These are phyloP conservation scores for Bacterosira constricta DNA, from an alignment of 108 stramenopile genomes.

Conservation along the genomic window DNA sequence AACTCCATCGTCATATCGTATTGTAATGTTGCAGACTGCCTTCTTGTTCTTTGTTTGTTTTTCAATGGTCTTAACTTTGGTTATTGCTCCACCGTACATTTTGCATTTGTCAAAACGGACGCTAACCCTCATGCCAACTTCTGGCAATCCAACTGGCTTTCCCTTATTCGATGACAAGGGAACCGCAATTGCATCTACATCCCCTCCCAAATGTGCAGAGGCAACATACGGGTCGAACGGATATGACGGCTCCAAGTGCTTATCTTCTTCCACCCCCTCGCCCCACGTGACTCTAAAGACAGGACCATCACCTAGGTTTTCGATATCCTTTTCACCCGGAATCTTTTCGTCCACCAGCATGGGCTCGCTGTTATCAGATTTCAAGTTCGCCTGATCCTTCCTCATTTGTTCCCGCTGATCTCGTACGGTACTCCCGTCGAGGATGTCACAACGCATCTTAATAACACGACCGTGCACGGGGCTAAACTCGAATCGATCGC, in stretches of 20 bases:
- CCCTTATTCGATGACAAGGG: conserved; percentile 33
- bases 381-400: background rate
- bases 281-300: conserved; percentile 88
- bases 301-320: conserved; percentile 57
- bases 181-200: conserved; percentile 28
- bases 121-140: conserved; percentile 74
- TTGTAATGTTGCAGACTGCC: conserved; percentile 44
- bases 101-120: conserved; percentile 68
- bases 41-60: conserved; percentile 36
- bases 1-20: conserved; percentile 83
- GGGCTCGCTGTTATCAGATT: conserved; percentile 2
- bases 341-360: conserved; percentile 11
- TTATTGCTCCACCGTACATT: conserved; percentile 67
- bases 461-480: conserved; percentile 80
- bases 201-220: conserved; percentile 48
- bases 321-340: background rate
- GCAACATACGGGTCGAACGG: conserved; percentile 65
- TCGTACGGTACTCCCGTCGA: conserved; percentile 61
- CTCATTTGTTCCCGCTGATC: conserved; percentile 17
- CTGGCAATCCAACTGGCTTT: conserved; percentile 31
- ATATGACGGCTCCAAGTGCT: conserved; percentile 40
- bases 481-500: conserved; percentile 81
- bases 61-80: conserved; percentile 26
- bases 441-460: conserved; percentile 79
- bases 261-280: conserved; percentile 79